Evolutionary conservation across 2,329 filamentous ascomycete genomes (phyloP), one percentile per base, ranked within the genome.

Genomic region (Alternaria brassicae): DNA sequence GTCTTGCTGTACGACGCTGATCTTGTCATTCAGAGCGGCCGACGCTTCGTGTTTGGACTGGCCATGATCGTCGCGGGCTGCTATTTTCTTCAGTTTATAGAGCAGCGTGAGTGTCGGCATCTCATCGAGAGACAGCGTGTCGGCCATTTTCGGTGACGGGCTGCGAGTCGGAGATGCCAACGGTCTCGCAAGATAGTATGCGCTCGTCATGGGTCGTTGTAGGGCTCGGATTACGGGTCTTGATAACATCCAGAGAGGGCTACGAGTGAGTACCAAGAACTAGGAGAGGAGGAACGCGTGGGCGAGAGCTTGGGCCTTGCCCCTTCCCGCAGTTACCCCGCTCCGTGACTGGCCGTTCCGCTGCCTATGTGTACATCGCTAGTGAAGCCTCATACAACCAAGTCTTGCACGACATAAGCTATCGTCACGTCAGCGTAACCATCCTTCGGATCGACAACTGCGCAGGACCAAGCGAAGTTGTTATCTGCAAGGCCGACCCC

Each of bases 1-100:
- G 77, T 97, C 92, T 67, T 87, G 86, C 56, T 86, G 85, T 65
- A 92, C 83, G 36, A 94, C 80, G 44, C 86, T 86, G 69, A 97
- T 84, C 63, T 86, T 88, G 73, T 86, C 79, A 80, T 96, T 96
- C 79, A 64, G 69, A 10, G 60, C 30, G 17, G 68, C 60, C 3
- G 67, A 70, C 4, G 74, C 62, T 25, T 49, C 40, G 47, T 68
- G 64, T 4, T 58, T 37, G 6, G 39, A n/a, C 23, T 54, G 39
- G 47, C 50, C 56, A 39, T 66, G 49, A n/a, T 61, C 37, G 17
- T 12, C 19, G 44, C 30, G 21, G 8, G 79, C 69, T 28, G 48
- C 57, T 37, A 91, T 81, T 62, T 81, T 80, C 58, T 82, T 80
- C 17, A 82, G 76, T 68, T 84, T 84, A 81, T 94, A 95, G 61